These are phyloP conservation scores for Hansenula sp. DNA, from an alignment of 1,139 yeast species.

Conservation along the genomic window DNA sequence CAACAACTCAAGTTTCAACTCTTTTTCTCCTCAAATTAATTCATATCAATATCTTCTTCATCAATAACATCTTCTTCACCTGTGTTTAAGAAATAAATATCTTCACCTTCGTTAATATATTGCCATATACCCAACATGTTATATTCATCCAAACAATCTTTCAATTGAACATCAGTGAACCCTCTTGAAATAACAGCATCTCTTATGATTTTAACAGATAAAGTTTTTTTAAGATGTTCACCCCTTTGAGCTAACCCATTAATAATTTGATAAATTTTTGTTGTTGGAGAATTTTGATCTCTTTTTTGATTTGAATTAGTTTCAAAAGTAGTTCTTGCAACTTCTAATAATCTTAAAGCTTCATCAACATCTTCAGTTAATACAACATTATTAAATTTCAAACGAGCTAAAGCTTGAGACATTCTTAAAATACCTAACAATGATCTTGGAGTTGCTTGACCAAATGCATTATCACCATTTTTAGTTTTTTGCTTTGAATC, in stretches of 20 bases:
- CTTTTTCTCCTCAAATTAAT: too few relatives aligned
- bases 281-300: constrained; percentile 52
- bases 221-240: constrained; percentile 38
- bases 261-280: constrained; percentile 43
- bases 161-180: constrained; percentile 74
- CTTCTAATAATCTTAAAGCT: constrained; percentile 82
- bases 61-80: neutral
- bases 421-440: constrained; percentile 86
- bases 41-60: neutral
- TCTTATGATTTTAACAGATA: constrained; percentile 57
- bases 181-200: constrained; percentile 81
- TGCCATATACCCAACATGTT: constrained; percentile 15
- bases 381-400: constrained; percentile 75
- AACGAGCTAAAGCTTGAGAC: constrained; percentile 91
- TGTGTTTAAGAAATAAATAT: neutral
- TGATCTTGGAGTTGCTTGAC: constrained; percentile 95
- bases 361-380: constrained; percentile 87
- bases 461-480: constrained; percentile 72
- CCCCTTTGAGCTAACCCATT: constrained; percentile 45
- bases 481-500: constrained; percentile 71
- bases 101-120: neutral
- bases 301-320: constrained; percentile 46
- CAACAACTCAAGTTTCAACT: too few relatives aligned
- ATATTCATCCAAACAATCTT: constrained; percentile 73
- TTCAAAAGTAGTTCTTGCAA: constrained; percentile 78